Percentiles rank a stretch among this genome's conserved stretches.
Evolutionary conservation across 139 green algal species (phyloP).

Genomic region (Chlamydomonas asymmetrica): DNA sequence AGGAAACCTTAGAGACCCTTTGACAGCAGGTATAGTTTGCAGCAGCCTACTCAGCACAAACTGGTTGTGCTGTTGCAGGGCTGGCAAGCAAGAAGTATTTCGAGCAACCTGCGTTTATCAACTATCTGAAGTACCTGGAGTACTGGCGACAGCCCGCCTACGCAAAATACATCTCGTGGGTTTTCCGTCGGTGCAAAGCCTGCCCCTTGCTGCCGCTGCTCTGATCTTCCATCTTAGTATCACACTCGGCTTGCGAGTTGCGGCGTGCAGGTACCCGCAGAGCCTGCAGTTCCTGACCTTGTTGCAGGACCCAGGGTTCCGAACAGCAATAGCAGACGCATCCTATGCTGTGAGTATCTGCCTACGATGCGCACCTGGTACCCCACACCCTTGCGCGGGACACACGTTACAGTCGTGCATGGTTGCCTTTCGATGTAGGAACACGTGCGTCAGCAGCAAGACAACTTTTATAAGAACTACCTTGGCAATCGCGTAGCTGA

Average conservation of each 20-base stretch:
- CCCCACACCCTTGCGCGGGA: too few species aligned
- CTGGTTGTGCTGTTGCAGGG: conserved; percentile 53
- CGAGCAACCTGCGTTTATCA: conserved; percentile 79
- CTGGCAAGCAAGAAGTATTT: conserved; percentile 86
- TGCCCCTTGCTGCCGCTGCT: neutral
- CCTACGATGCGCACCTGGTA: neutral
- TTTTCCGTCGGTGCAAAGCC: neutral
- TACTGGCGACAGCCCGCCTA: conserved; percentile 92
- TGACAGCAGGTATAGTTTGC: too few species aligned
- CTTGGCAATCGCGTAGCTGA: conserved; percentile 18
- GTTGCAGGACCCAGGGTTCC: conserved; percentile 77
- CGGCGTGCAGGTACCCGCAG: conserved; percentile 78
- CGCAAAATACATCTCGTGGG: conserved; percentile 72
- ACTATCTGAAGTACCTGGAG: conserved; percentile 91
- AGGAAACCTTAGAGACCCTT: too few species aligned
- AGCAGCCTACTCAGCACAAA: too few species aligned
- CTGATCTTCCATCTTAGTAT: neutral
- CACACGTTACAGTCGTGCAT: neutral
- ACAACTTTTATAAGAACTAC: conserved; percentile 19
- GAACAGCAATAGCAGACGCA: conserved; percentile 64
- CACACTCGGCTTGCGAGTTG: neutral
- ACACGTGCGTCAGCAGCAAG: too few species aligned
- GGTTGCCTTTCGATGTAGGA: too few species aligned
- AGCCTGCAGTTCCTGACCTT: conserved; percentile 83
- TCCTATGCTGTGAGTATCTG: conserved; percentile 25